Evolutionary conservation across 108 stramenopile genomes (phyloP).

Genomic region (Conticribra weissflogii): DNA sequence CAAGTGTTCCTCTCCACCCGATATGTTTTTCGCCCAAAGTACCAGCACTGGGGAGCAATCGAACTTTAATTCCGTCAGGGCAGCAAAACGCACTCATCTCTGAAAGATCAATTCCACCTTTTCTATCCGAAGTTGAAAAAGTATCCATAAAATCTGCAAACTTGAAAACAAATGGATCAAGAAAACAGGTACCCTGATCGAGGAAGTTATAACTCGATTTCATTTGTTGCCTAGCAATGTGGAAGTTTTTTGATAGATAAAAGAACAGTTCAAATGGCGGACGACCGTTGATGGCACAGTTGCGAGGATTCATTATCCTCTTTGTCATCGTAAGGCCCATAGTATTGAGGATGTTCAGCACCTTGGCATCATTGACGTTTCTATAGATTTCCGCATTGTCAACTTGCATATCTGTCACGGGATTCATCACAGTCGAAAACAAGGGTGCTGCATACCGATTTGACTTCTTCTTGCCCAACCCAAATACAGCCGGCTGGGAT

Average conservation of each 20-base stretch:
- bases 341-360: not conserved
- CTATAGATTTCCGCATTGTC: not conserved
- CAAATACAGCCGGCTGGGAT: not conserved
- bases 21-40: not conserved
- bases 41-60: conserved; percentile 13
- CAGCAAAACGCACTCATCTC: conserved; percentile 23
- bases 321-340: not conserved
- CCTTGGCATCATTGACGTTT: not conserved
- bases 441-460: not conserved
- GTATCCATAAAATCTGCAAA: conserved; percentile 19
- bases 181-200: not conserved
- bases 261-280: not conserved
- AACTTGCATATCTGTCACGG: not conserved
- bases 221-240: not conserved
- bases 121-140: not conserved
- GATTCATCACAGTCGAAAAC: not conserved
- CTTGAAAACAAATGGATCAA: conserved; percentile 12
- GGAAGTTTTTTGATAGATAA: not conserved
- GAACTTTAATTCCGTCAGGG: conserved; percentile 8
- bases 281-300: not conserved
- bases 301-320: not conserved
- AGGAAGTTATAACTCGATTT: not conserved
- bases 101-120: not conserved
- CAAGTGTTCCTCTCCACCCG: not conserved
- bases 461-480: not conserved